Percentiles rank a stretch among this genome's conserved stretches.
Conservation (phyloP, 345 rosid species). For the Brassica cretica region DNA sequence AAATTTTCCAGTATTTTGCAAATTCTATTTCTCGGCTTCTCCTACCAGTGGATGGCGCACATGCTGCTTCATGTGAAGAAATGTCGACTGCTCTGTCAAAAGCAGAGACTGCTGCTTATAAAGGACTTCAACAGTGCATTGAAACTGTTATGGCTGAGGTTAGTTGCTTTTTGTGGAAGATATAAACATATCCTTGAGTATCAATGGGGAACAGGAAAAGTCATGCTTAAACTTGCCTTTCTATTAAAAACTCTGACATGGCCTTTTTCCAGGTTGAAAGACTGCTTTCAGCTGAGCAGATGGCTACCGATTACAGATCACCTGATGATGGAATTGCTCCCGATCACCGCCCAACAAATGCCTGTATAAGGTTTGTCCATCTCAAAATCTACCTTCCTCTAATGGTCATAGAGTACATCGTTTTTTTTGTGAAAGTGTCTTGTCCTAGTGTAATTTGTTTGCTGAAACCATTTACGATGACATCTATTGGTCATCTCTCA, state of each 20-base stretch:
- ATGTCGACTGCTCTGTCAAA: constrained; percentile 96
- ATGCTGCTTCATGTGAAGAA: constrained; percentile 98
- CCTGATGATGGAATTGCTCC: constrained; percentile 94
- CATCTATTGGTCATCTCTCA: not conserved
- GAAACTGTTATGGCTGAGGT: constrained; percentile 99
- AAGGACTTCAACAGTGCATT: constrained; percentile 98
- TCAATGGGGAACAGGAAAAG: not conserved
- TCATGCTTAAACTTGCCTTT: constrained; percentile 7
- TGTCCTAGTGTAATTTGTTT: constrained; percentile 6
- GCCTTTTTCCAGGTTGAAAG: constrained; percentile 70
- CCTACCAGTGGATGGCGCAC: constrained; percentile 98
- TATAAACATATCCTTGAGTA: constrained; percentile 11
- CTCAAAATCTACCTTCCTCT: constrained; percentile 11
- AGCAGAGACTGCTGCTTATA: constrained; percentile 98
- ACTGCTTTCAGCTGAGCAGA: constrained; percentile 89
- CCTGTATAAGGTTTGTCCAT: constrained; percentile 78
- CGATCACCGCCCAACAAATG: constrained; percentile 97
- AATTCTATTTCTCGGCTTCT: constrained; percentile 93
- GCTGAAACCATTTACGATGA: constrained; percentile 1
- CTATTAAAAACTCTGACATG: constrained; percentile 8
- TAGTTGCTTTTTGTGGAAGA: constrained; percentile 32
- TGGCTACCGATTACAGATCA: constrained; percentile 85
- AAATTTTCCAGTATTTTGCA: constrained; percentile 75
- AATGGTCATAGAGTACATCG: constrained; percentile 1
- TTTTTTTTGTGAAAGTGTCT: not conserved